These are phyloP conservation scores for Solanum verrucosum DNA, from an alignment of 257 asterid genomes.

Conservation along the genomic window DNA sequence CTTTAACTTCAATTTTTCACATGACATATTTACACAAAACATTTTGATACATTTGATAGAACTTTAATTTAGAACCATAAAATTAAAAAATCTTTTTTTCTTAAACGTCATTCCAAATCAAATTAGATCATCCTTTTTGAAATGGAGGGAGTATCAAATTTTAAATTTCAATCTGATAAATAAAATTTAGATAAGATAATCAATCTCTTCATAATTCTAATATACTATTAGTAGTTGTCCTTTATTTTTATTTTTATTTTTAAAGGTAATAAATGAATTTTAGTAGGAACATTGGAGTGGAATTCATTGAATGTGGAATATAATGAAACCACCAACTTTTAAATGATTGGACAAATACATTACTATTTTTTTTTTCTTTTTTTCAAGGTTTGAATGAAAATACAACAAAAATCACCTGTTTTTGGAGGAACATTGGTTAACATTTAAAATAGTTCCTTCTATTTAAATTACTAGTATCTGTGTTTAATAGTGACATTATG, in stretches of 20 bases:
- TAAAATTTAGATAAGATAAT: neutral
- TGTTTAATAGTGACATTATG: neutral
- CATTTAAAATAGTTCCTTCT: neutral
- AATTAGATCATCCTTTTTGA: no score
- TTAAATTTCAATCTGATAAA: no score
- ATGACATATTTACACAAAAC: no score
- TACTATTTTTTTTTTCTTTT: neutral
- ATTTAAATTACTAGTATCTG: neutral
- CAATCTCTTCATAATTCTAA: neutral
- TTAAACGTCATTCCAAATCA: no score
- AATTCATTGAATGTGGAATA: neutral
- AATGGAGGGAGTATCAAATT: no score
- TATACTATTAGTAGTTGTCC: neutral
- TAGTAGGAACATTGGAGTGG: neutral
- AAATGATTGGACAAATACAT: neutral
- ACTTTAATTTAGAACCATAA: no score
- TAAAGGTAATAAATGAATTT: neutral
- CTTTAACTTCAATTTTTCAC: no score
- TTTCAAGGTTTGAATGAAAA: neutral
- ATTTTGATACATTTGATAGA: no score
- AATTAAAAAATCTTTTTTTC: no score
- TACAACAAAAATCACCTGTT: neutral
- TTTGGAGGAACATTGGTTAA: neutral
- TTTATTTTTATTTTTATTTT: neutral
- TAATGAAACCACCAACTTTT: neutral